Evolutionary conservation across 1,284 basidiomycete genomes (phyloP).

Genomic region (Naganishia albida): DNA sequence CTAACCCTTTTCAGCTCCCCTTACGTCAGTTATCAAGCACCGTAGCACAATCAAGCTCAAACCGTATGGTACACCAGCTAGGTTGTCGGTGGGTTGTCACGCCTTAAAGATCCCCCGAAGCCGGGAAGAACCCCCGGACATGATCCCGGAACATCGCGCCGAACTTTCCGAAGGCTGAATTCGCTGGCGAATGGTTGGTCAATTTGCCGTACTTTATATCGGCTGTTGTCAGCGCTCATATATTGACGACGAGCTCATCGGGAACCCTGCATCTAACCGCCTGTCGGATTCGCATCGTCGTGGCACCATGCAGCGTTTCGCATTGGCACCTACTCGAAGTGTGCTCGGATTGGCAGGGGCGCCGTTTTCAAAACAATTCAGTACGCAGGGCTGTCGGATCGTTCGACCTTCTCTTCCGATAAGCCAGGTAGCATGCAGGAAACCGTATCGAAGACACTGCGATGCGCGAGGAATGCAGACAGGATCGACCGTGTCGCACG

Average conservation of each 20-base stretch:
- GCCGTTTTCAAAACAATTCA: neutral
- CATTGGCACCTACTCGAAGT: neutral
- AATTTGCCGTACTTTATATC: neutral
- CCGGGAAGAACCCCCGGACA: neutral
- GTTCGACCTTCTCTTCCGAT: neutral
- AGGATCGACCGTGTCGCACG: neutral
- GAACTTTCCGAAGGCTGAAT: neutral
- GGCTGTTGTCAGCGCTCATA: neutral
- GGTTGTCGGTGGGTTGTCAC: no score
- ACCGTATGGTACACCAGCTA: no score
- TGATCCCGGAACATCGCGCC: neutral
- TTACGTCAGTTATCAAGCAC: no score
- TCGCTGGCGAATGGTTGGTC: neutral
- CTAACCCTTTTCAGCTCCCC: no score
- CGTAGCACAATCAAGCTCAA: no score
- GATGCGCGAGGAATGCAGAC: neutral
- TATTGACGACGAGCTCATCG: no score
- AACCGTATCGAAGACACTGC: neutral
- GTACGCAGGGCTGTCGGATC: neutral
- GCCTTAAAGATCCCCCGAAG: no score
- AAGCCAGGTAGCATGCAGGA: neutral
- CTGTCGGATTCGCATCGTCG: no score
- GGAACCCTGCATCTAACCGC: no score
- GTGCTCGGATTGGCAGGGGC: neutral
- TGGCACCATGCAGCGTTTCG: constrained; percentile 9